phyloP scores from a whole-genome alignment of 2,329 filamentous ascomycete species.

The Paraphoma sp. region DNA sequence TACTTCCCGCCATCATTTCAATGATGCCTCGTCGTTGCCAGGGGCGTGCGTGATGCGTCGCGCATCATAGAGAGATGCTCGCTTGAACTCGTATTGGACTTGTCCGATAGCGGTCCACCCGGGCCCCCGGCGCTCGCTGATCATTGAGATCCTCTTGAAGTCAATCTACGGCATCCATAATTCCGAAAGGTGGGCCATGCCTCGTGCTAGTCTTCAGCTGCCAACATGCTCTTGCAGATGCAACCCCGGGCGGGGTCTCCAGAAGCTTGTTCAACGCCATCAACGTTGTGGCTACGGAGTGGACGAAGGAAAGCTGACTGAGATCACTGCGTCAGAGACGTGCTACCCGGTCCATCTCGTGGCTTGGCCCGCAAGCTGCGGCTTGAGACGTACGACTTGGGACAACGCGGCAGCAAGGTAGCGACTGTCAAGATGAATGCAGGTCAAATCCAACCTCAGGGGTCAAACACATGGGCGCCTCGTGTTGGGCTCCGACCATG shows the following conservation, averaged over 20 bases:
- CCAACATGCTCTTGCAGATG: slow-evolving; percentile 24
- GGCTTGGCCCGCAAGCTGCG: slow-evolving; percentile 20
- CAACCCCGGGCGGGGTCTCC: slow-evolving; percentile 32
- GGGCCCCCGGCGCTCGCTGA: slow-evolving; percentile 23
- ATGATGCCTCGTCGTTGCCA: slow-evolving; percentile 12
- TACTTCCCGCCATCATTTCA: slow-evolving; percentile 4
- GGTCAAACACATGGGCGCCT: slow-evolving; percentile 8
- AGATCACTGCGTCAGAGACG: slow-evolving; percentile 8
- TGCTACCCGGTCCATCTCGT: slow-evolving; percentile 6
- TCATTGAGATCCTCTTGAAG: slow-evolving; percentile 16
- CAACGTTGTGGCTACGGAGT: slow-evolving; percentile 23
- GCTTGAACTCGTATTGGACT: slow-evolving; percentile 21
- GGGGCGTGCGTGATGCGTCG: slow-evolving; percentile 24
- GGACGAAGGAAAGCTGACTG: slow-evolving; percentile 13
- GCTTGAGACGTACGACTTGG: slow-evolving; percentile 7
- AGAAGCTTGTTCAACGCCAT: slow-evolving; percentile 20
- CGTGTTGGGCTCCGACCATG: slow-evolving; percentile 3
- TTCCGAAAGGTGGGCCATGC: slow-evolving; percentile 26
- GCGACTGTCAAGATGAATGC: not conserved
- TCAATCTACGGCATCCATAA: slow-evolving; percentile 22
- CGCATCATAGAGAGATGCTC: slow-evolving; percentile 13
- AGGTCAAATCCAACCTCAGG: not conserved
- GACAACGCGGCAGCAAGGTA: slow-evolving; percentile 6
- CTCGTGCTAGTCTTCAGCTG: slow-evolving; percentile 31
- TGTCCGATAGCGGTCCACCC: slow-evolving; percentile 27